Evolutionary conservation across 805 yeast species (phyloP).

Genomic region (Cyberlindnera japonica): DNA sequence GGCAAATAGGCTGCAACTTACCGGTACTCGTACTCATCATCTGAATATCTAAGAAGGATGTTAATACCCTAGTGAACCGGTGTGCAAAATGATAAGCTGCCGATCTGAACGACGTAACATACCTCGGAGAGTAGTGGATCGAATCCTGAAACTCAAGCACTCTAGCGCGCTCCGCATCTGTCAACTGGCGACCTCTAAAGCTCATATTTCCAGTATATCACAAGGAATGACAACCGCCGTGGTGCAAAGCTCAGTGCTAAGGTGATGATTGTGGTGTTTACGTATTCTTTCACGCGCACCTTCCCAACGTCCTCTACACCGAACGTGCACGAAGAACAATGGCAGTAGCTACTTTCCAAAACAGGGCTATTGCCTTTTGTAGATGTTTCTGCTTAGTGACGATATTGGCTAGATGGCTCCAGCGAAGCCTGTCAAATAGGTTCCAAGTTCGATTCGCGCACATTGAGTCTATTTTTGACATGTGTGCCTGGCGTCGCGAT

Average conservation of each 20-base stretch:
- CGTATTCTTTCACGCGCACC: not conserved
- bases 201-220: constrained; percentile 21
- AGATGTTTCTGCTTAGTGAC: too few relatives aligned
- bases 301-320: not conserved
- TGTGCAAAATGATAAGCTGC: too few relatives aligned
- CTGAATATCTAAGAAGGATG: constrained; percentile 59
- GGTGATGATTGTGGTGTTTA: not conserved
- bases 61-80: too few relatives aligned
- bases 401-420: too few relatives aligned
- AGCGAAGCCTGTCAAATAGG: constrained; percentile 5
- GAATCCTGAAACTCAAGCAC: constrained; percentile 88
- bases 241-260: not conserved
- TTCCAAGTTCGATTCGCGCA: constrained; percentile 2
- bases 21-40: constrained; percentile 84
- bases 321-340: not conserved
- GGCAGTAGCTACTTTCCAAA: not conserved
- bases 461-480: not conserved
- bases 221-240: not conserved
- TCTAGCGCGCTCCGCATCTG: constrained; percentile 80
- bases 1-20: constrained; percentile 19
- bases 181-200: constrained; percentile 61
- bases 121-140: constrained; percentile 87
- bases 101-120: constrained; percentile 21
- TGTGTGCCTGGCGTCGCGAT: too few relatives aligned
- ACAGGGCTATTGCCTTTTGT: not conserved